Evolutionary conservation across 2,329 filamentous ascomycete genomes (phyloP).

Genomic region (Pseudogymnoascus sp.): DNA sequence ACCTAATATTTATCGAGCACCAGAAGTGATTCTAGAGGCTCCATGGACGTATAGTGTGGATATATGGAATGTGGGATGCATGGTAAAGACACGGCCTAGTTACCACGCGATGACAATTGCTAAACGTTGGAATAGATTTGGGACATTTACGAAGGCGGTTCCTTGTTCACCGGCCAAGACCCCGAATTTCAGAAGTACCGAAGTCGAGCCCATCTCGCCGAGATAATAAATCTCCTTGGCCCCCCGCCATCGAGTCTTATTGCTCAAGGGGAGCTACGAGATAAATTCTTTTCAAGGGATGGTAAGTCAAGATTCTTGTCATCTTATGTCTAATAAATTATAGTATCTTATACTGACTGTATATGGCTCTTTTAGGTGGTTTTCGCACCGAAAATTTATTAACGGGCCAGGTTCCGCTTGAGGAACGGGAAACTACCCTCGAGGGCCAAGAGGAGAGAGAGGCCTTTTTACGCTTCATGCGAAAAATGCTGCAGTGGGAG

Average conservation of each 20-base stretch:
- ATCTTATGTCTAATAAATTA: not conserved
- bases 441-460: slow-evolving; percentile 24
- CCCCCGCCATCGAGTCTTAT: slow-evolving; percentile 28
- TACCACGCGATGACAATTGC: not conserved
- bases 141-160: slow-evolving; percentile 39
- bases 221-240: slow-evolving; percentile 39
- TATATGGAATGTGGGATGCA: slow-evolving; percentile 43
- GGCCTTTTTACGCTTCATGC: slow-evolving; percentile 25
- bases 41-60: slow-evolving; percentile 38
- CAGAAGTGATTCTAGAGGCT: slow-evolving; percentile 38
- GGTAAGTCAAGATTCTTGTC: not conserved
- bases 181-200: not conserved
- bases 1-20: slow-evolving; percentile 33
- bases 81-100: slow-evolving; percentile 31
- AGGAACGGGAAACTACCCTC: slow-evolving; percentile 31
- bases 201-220: slow-evolving; percentile 34
- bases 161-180: slow-evolving; percentile 31
- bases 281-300: not conserved
- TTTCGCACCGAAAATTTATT: slow-evolving; percentile 12
- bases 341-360: not conserved
- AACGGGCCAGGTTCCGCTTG: slow-evolving; percentile 23
- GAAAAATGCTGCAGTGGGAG: slow-evolving; percentile 26
- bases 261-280: not conserved
- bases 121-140: slow-evolving; percentile 32
- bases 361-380: not conserved